Evolutionary conservation across 305 asterid species (phyloP).

Genomic region (Rubia tinctorum): DNA sequence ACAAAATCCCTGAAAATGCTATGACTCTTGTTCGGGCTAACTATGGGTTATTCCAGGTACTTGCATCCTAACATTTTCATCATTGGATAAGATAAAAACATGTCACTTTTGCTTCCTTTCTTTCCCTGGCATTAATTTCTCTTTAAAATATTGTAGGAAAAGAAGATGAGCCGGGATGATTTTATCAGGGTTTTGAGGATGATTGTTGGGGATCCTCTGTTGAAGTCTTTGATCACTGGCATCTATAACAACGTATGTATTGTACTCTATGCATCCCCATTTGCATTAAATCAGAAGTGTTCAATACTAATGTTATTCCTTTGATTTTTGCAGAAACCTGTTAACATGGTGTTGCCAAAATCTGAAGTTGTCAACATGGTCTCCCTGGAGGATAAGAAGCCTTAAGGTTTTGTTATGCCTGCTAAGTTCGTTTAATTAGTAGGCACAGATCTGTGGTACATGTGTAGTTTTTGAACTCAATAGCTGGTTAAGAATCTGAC

Average conservation of each 20-base stretch:
- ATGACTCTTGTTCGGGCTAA: slow-evolving; percentile 51
- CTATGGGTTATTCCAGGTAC: slow-evolving; percentile 58
- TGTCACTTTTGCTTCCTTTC: not conserved
- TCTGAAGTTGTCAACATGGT: too few relatives aligned
- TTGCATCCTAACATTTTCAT: not conserved
- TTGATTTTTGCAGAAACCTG: slow-evolving; percentile 32
- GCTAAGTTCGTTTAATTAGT: not conserved
- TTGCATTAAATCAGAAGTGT: not conserved
- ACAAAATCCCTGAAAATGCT: slow-evolving; percentile 40
- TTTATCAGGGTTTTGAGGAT: slow-evolving; percentile 60
- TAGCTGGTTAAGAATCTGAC: not conserved
- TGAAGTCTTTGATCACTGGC: slow-evolving; percentile 53
- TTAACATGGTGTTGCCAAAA: slow-evolving; percentile 20
- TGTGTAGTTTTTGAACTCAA: not conserved
- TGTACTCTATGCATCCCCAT: not conserved
- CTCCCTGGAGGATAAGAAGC: not conserved
- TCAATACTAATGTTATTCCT: not conserved
- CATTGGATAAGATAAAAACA: not conserved
- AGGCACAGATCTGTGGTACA: not conserved
- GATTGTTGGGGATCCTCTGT: slow-evolving; percentile 65
- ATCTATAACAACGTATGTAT: slow-evolving; percentile 55
- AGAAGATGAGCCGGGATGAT: slow-evolving; percentile 57
- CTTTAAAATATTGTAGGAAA: slow-evolving; percentile 32
- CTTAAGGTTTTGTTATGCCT: not conserved
- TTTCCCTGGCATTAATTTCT: not conserved